A percentile compares a stretch with the other conserved stretches of the same genome.
Conservation (phyloP, 768 basidiomycete genomes). For the Pisolithus albus region DNA sequence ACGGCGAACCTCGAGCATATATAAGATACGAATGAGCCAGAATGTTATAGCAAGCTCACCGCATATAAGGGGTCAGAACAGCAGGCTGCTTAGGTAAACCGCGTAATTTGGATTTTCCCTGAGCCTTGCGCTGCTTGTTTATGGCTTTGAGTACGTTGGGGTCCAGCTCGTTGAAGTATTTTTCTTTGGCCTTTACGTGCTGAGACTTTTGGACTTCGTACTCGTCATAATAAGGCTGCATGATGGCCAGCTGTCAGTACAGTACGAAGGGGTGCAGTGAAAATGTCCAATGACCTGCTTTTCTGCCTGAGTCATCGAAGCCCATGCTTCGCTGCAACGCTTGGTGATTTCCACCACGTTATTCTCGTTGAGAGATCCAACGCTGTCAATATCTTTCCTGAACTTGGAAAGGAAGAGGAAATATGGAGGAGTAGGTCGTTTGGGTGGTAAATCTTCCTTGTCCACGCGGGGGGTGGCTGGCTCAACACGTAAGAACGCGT, state of each 20-base stretch:
- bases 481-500: background rate
- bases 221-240: constrained; percentile 24
- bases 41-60: constrained; percentile 12
- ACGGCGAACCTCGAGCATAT: constrained; percentile 13
- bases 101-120: constrained; percentile 17
- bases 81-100: background rate
- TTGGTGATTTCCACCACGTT: constrained; percentile 7
- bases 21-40: background rate
- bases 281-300: constrained; percentile 27
- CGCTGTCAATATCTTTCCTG: constrained; percentile 1
- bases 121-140: constrained; percentile 26
- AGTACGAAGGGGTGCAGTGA: background rate
- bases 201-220: constrained; percentile 10
- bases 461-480: constrained; percentile 10
- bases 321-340: constrained; percentile 26
- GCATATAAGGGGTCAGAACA: constrained; percentile 16
- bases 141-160: constrained; percentile 19
- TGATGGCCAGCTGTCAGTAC: background rate
- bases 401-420: constrained; percentile 19
- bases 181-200: constrained; percentile 15
- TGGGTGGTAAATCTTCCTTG: constrained; percentile 20
- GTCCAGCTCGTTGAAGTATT: constrained; percentile 23
- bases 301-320: constrained; percentile 23
- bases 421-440: constrained; percentile 20
- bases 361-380: background rate